Evolutionary conservation across 148 eudicot genomes (phyloP).

Genomic region (Silene uniflora): DNA sequence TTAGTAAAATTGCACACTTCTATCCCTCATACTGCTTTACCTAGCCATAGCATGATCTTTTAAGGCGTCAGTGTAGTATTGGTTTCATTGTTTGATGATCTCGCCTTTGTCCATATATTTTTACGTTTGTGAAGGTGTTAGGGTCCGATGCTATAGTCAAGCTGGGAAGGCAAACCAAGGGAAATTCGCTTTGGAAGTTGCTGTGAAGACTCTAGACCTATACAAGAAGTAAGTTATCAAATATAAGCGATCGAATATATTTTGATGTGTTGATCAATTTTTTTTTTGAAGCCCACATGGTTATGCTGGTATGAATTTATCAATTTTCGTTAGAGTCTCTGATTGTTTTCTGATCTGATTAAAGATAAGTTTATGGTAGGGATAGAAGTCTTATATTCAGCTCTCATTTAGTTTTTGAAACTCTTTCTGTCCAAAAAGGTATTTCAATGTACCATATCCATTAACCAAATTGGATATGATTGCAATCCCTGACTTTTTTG

Average conservation of each 20-base stretch:
- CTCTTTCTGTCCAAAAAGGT: constrained; percentile 33
- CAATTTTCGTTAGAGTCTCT: too few species aligned
- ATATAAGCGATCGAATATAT: not conserved
- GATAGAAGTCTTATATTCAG: too few species aligned
- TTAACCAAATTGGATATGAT: constrained; percentile 93
- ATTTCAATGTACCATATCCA: constrained; percentile 79
- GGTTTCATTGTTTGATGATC: too few species aligned
- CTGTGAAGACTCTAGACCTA: constrained; percentile 83
- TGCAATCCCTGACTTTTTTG: constrained; percentile 95
- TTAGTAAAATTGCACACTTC: too few species aligned
- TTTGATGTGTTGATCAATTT: too few species aligned
- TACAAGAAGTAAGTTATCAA: constrained; percentile 49
- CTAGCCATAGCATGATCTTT: too few species aligned
- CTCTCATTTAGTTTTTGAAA: constrained; percentile 5
- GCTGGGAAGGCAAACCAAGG: constrained; percentile 87
- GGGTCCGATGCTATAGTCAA: constrained; percentile 82
- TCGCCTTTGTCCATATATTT: too few species aligned
- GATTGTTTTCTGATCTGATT: too few species aligned
- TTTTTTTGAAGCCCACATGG: not conserved
- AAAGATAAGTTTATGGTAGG: too few species aligned
- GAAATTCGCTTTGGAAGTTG: constrained; percentile 84
- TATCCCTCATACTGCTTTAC: too few species aligned
- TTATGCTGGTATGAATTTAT: not conserved
- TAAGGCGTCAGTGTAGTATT: too few species aligned
- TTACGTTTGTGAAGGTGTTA: constrained; percentile 39